phyloP scores from a whole-genome alignment of 2,329 filamentous ascomycete species.

The Ascochyta viciae-villosae region DNA sequence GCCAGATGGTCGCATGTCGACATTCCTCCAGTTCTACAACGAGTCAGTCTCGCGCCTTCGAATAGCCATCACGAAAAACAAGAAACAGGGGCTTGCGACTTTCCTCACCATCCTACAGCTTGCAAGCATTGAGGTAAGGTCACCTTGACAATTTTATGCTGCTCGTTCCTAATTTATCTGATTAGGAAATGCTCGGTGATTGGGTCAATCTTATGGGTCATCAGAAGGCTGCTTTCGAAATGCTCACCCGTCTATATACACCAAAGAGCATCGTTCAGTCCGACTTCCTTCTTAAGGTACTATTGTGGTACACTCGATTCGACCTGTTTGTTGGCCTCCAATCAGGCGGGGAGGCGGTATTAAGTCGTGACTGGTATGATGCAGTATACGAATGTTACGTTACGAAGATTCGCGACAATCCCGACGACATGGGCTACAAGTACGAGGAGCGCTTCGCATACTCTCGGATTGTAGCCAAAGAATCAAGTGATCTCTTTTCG shows the following conservation, averaged over 20 bases:
- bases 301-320: slow-evolving; percentile 90
- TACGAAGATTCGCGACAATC: slow-evolving; percentile 64
- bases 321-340: slow-evolving; percentile 85
- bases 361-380: slow-evolving; percentile 81
- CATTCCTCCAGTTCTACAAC: slow-evolving; percentile 91
- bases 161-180: slow-evolving; percentile 17
- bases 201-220: slow-evolving; percentile 94
- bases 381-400: slow-evolving; percentile 68
- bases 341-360: slow-evolving; percentile 75
- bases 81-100: slow-evolving; percentile 75
- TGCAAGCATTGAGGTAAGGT: slow-evolving; percentile 85
- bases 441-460: slow-evolving; percentile 71
- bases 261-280: slow-evolving; percentile 77
- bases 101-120: slow-evolving; percentile 89
- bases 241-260: slow-evolving; percentile 79
- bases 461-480: slow-evolving; percentile 76
- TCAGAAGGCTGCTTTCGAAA: slow-evolving; percentile 84
- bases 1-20: slow-evolving; percentile 74
- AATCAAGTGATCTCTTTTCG: slow-evolving; percentile 80
- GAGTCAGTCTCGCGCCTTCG: slow-evolving; percentile 81
- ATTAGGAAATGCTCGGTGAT: slow-evolving; percentile 89
- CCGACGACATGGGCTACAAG: slow-evolving; percentile 69
- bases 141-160: not conserved
- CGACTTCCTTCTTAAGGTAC: slow-evolving; percentile 72
- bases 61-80: slow-evolving; percentile 71